Conservation (phyloP, 495 filamentous ascomycete species). For the Neurospora terricola region DNA sequence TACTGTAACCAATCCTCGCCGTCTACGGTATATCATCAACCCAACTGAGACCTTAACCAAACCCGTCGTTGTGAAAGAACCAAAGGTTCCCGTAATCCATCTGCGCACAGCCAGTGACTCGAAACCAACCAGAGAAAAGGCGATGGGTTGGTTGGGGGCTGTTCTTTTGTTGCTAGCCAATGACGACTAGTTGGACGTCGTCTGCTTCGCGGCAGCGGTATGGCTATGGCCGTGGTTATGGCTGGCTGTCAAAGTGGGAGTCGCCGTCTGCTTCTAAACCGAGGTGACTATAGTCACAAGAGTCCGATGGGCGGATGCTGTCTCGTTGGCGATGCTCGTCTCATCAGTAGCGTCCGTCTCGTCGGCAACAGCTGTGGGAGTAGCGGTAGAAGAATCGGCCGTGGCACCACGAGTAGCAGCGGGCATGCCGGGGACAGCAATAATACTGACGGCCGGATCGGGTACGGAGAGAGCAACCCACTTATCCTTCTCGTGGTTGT, state of each 20-base stretch:
- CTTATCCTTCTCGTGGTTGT: not conserved
- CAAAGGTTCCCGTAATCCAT: too few species aligned
- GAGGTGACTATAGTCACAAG: not conserved
- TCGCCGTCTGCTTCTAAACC: not conserved
- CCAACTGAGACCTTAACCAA: not conserved
- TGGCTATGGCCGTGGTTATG: not conserved
- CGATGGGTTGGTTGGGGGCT: not conserved
- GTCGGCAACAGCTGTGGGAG: not conserved
- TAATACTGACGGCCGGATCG: not conserved
- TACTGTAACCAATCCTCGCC: not conserved
- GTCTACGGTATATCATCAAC: not conserved
- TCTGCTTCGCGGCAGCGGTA: not conserved
- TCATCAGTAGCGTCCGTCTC: not conserved
- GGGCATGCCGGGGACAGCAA: not conserved
- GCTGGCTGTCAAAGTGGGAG: not conserved
- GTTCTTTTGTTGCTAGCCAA: not conserved
- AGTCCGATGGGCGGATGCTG: not conserved
- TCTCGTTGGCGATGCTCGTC: not conserved
- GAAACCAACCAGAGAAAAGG: too few species aligned
- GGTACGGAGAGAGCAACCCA: not conserved
- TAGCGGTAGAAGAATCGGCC: not conserved
- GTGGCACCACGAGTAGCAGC: not conserved
- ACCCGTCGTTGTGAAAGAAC: too few species aligned
- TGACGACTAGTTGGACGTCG: not conserved
- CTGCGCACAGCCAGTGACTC: too few species aligned